Base-by-base conservation (phyloP, 768 basidiomycete species). In the Leccinum sublutescens region DNA sequence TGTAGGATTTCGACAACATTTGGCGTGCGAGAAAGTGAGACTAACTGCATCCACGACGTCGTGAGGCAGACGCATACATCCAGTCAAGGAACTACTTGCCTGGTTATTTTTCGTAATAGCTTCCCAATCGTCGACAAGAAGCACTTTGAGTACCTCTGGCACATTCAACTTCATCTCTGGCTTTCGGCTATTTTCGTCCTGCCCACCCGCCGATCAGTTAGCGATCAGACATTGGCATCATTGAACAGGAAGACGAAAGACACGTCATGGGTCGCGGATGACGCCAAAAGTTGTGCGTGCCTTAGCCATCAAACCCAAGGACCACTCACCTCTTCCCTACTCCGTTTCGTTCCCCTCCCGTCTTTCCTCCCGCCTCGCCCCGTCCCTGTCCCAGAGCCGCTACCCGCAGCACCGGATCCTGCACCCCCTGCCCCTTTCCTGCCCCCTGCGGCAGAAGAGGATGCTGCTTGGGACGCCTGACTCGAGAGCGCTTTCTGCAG, bases 101-200 rank as follows among this genome's bases (percentile, higher is more conserved):
- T 94, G 91, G 65, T 87, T 86, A 70, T 95, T 91, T 78, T 97
- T 98, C 55, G 97, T 98, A 40, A 98, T 87, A 5, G 88, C 85
- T 74, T 98, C 96, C 97, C 97, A 99, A 65, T 98, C 97, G 68
- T 98, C 95, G 2, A 98, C 95, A 38, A 99, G 80, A 50, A 89
- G 80, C 31, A 86, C 82, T 72, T 97, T 98, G 62, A 98, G 80
- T n/a, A 82, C 73, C 66, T 98, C 97, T 0, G 96, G 97, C 5
- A 97, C 87, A 59, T 79, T 83, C 52, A 99, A 79, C 76, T 92
- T 93, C 81, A 98, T 87, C 68, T 98, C 95, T 1, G 92, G 89
- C 64, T 89, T 86, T 72, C 85, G 86, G 68, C 78, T 78, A 60
- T 78, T 83, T 27, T 96, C 95, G 54, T 92, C 91, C 83, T 95